These are phyloP conservation scores for Psilocybe cyanescens DNA, from an alignment of 768 basidiomycete species.

Conservation along the genomic window DNA sequence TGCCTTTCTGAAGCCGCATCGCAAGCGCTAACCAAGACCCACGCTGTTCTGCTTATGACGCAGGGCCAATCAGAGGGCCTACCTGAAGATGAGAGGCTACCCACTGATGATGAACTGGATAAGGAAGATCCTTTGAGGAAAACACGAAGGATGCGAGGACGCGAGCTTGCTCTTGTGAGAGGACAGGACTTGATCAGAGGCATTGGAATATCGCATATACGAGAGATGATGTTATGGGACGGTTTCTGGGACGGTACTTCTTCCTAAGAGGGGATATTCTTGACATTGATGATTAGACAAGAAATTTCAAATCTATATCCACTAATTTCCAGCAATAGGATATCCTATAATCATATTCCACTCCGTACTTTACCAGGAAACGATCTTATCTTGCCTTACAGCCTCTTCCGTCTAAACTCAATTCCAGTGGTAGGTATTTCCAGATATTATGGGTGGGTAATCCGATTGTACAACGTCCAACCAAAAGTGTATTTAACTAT, in stretches of 20 bases:
- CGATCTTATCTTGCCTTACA: not conserved
- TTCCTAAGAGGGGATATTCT: not conserved
- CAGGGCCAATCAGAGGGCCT: slow-evolving; percentile 56
- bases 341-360: too few species aligned
- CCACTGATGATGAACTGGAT: slow-evolving; percentile 83
- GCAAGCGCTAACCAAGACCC: slow-evolving; percentile 73
- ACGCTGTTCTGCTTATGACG: slow-evolving; percentile 70
- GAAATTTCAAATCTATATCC: not conserved
- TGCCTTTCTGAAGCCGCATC: slow-evolving; percentile 65
- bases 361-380: too few species aligned
- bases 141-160: slow-evolving; percentile 75
- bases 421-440: slow-evolving; percentile 2
- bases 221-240: slow-evolving; percentile 47
- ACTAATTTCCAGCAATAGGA: not conserved
- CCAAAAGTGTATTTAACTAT: slow-evolving; percentile 15
- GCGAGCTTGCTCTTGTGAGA: slow-evolving; percentile 86
- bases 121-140: slow-evolving; percentile 62
- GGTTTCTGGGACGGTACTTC: slow-evolving; percentile 42
- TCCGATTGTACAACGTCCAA: slow-evolving; percentile 2
- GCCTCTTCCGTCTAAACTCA: not conserved
- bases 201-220: slow-evolving; percentile 34
- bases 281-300: not conserved
- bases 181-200: slow-evolving; percentile 71
- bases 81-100: slow-evolving; percentile 59
- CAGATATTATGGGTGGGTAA: not conserved